Conservation (phyloP, 805 yeast species). For the Clavispora asparagi region DNA sequence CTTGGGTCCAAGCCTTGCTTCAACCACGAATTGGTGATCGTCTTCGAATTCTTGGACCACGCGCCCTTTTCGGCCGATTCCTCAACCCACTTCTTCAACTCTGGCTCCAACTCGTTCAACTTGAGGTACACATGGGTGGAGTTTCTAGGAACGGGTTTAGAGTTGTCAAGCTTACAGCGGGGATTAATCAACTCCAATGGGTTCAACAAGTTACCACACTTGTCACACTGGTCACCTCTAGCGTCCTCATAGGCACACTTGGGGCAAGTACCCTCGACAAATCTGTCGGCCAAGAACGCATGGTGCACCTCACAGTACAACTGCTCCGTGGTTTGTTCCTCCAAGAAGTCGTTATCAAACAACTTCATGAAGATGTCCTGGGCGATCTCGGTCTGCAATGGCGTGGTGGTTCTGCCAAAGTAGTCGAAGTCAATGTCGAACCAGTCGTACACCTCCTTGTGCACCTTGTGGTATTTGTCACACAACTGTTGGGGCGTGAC, state of each 20-base stretch:
- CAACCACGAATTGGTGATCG: slow-evolving; percentile 90
- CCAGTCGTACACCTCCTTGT: slow-evolving; percentile 92
- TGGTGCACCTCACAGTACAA: slow-evolving; percentile 87
- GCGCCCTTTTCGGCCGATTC: slow-evolving; percentile 64
- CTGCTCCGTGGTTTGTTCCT: slow-evolving; percentile 85
- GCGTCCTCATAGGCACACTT: slow-evolving; percentile 94
- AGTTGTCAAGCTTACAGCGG: slow-evolving; percentile 86
- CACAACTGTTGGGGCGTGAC: slow-evolving; percentile 86
- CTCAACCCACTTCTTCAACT: slow-evolving; percentile 66
- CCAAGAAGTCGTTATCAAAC: slow-evolving; percentile 71
- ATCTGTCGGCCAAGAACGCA: slow-evolving; percentile 92
- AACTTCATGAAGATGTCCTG: slow-evolving; percentile 85
- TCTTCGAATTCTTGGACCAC: slow-evolving; percentile 90
- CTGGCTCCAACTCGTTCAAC: slow-evolving; percentile 78
- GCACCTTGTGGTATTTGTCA: slow-evolving; percentile 83
- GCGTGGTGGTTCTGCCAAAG: slow-evolving; percentile 95
- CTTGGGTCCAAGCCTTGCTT: slow-evolving; percentile 90
- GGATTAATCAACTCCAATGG: slow-evolving; percentile 94
- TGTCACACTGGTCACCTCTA: slow-evolving; percentile 98
- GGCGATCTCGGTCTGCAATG: slow-evolving; percentile 87
- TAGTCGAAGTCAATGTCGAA: slow-evolving; percentile 91
- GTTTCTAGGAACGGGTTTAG: slow-evolving; percentile 72
- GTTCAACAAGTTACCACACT: slow-evolving; percentile 83
- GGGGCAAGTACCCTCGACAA: slow-evolving; percentile 96
- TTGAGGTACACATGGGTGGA: slow-evolving; percentile 84